Evolutionary conservation across 1,284 basidiomycete species (phyloP).

Genomic region (Entoloma clypeatum): DNA sequence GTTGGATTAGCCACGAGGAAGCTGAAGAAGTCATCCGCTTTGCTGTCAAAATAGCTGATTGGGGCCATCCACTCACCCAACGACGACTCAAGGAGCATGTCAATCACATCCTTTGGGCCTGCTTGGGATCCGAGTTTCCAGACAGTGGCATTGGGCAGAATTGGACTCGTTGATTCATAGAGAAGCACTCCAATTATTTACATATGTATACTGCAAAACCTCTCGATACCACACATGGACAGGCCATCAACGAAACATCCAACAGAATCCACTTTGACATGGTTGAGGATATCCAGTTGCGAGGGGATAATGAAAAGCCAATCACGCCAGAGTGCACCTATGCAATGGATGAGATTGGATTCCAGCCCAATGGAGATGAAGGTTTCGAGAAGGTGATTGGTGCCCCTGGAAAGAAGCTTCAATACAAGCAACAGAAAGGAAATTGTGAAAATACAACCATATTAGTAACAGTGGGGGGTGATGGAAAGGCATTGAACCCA

Average conservation of each 20-base stretch:
- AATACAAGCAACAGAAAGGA: conserved; percentile 20
- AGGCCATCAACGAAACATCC: background rate
- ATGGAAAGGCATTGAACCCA: conserved; percentile 22
- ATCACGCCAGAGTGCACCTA: background rate
- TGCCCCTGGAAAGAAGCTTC: conserved; percentile 11
- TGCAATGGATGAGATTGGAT: background rate
- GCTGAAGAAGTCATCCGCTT: too few relatives aligned
- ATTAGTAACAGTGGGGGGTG: conserved; percentile 21
- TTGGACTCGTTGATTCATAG: too few relatives aligned
- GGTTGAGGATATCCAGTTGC: background rate
- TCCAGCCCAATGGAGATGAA: conserved; percentile 15
- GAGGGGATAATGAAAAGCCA: background rate
- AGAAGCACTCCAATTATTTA: too few relatives aligned
- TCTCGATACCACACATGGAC: too few relatives aligned
- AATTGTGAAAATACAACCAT: conserved; percentile 20
- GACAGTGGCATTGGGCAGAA: too few relatives aligned
- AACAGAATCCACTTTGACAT: background rate
- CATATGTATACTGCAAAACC: too few relatives aligned
- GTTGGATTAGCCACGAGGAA: too few relatives aligned
- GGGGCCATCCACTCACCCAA: too few relatives aligned
- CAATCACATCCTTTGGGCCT: too few relatives aligned
- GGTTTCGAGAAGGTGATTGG: conserved; percentile 18
- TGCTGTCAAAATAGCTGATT: too few relatives aligned
- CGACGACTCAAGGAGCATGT: too few relatives aligned
- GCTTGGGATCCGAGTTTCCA: too few relatives aligned